A percentile compares a stretch with the other conserved stretches of the same genome.
Conservation (phyloP, 139 green algal species). For the Chlamydomonas sp. region DNA sequence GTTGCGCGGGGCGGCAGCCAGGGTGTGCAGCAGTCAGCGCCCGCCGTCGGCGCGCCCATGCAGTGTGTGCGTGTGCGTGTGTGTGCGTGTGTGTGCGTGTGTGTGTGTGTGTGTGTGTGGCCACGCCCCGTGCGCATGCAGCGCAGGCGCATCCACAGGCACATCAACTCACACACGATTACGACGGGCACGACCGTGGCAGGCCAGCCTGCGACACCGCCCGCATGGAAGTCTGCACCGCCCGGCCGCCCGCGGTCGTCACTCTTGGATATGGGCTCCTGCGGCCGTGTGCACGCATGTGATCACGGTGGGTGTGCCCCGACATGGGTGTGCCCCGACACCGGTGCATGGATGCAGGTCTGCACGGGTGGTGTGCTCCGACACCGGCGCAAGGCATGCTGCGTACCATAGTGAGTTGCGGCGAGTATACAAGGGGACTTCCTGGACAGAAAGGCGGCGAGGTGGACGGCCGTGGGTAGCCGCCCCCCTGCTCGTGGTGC, state of each 20-base stretch:
- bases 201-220: constrained; percentile 62
- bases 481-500: constrained; percentile 12
- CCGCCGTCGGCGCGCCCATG: too few relatives aligned
- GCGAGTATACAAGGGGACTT: constrained; percentile 80
- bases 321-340: too few relatives aligned
- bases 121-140: too few relatives aligned
- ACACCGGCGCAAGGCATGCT: too few relatives aligned
- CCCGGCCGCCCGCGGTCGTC: constrained; percentile 29
- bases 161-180: constrained; percentile 70
- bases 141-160: too few relatives aligned
- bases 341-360: neutral
- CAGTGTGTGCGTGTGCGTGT: too few relatives aligned
- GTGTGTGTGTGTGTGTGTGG: too few relatives aligned
- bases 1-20: neutral
- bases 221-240: constrained; percentile 60
- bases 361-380: neutral
- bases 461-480: constrained; percentile 14
- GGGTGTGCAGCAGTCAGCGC: too few relatives aligned
- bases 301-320: neutral
- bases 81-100: too few relatives aligned
- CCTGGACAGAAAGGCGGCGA: constrained; percentile 54
- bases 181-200: constrained; percentile 75
- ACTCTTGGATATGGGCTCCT: constrained; percentile 33
- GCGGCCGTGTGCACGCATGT: neutral
- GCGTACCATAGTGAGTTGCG: constrained; percentile 66